Conservation (phyloP, 495 filamentous ascomycete genomes). For the Chaetomium cochliodes region DNA sequence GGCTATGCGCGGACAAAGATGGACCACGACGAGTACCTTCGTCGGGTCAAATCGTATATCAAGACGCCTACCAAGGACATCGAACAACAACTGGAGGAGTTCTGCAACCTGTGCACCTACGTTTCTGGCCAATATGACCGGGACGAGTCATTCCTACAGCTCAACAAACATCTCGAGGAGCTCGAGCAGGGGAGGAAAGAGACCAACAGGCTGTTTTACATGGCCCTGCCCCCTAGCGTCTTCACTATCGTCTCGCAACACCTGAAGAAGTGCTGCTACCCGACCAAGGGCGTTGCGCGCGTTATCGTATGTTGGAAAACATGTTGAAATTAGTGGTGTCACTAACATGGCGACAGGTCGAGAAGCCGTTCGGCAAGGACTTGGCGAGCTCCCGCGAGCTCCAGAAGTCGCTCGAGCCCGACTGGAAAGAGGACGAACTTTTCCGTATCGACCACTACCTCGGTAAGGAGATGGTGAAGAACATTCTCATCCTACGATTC, state of each 20-base stretch:
- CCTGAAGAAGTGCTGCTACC: conserved; percentile 95
- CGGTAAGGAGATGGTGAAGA: conserved; percentile 99
- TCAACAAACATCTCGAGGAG: conserved; percentile 86
- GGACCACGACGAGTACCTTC: conserved; percentile 93
- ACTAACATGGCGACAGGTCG: conserved; percentile 60
- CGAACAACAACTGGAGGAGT: conserved; percentile 88
- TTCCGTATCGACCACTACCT: conserved; percentile 99
- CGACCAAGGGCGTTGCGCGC: conserved; percentile 79
- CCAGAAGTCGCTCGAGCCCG: conserved; percentile 90
- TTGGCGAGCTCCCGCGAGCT: conserved; percentile 89
- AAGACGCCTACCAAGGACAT: conserved; percentile 98
- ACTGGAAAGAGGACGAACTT: conserved; percentile 99
- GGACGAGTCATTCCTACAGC: conserved; percentile 87
- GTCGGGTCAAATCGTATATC: conserved; percentile 94
- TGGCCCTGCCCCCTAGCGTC: conserved; percentile 96
- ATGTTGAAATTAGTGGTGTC: not conserved
- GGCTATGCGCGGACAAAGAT: conserved; percentile 99
- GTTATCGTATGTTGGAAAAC: conserved; percentile 69
- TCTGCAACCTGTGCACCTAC: conserved; percentile 85
- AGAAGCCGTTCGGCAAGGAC: conserved; percentile 99
- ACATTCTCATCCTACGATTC: conserved; percentile 96
- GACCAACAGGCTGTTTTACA: conserved; percentile 95
- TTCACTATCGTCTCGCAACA: conserved; percentile 97
- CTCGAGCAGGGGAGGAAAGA: conserved; percentile 79
- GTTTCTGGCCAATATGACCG: conserved; percentile 96